These are phyloP conservation scores for Turnera subulata DNA, from an alignment of 345 rosid genomes.

Conservation along the genomic window DNA sequence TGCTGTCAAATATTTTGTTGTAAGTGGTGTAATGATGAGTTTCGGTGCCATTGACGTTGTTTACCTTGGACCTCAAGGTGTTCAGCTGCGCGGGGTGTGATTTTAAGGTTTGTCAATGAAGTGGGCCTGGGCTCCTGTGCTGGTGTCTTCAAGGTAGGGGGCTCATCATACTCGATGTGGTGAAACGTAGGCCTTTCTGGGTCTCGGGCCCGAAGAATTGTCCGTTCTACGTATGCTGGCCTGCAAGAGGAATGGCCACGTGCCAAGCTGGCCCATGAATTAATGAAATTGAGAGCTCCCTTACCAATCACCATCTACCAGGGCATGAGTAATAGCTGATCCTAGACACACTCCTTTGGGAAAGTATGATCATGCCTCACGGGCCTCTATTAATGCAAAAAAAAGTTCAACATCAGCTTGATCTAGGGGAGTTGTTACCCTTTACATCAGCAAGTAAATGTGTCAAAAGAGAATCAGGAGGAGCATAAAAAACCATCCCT, in stretches of 20 bases:
- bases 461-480: no score
- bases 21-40: neutral
- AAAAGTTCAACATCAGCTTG: no score
- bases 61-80: neutral
- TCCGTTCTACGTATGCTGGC: conserved; percentile 6
- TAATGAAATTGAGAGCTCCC: neutral
- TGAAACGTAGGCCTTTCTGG: neutral
- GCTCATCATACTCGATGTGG: conserved; percentile 1
- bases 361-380: no score
- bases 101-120: neutral
- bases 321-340: neutral
- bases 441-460: no score
- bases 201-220: neutral
- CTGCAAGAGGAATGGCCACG: neutral
- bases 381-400: neutral
- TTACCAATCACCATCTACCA: conserved; percentile 10
- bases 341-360: conserved; percentile 16
- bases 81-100: neutral
- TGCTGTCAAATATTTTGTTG: conserved; percentile 4
- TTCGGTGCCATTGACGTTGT: neutral
- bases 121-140: neutral
- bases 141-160: neutral
- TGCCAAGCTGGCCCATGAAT: conserved; percentile 6
- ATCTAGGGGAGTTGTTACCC: no score
- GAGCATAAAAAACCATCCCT: no score